phyloP scores from a whole-genome alignment of 2,329 filamentous ascomycete species.

The Xylariales sp. region DNA sequence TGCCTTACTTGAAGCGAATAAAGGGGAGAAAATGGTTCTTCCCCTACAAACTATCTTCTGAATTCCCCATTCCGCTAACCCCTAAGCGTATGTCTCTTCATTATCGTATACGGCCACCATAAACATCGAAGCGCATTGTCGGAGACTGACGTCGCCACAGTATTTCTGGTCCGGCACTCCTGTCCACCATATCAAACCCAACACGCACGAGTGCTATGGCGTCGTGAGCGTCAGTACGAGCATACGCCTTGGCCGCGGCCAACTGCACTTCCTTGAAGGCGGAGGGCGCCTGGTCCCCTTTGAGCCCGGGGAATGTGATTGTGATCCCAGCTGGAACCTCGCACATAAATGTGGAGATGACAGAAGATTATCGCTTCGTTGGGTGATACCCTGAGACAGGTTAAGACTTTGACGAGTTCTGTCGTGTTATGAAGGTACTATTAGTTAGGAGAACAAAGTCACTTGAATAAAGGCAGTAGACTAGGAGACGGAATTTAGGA shows the following conservation, averaged over 20 bases:
- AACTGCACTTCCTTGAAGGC: background rate
- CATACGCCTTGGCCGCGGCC: background rate
- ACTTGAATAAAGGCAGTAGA: too few relatives aligned
- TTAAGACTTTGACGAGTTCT: too few relatives aligned
- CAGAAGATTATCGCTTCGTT: background rate
- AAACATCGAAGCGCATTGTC: too few relatives aligned
- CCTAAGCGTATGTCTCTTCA: too few relatives aligned
- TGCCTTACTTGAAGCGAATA: background rate
- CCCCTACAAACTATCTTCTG: background rate
- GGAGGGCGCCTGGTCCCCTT: background rate
- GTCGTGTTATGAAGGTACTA: too few relatives aligned
- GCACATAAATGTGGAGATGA: background rate
- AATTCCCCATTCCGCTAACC: background rate
- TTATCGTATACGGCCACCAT: too few relatives aligned
- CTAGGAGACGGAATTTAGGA: background rate
- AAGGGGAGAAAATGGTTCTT: background rate
- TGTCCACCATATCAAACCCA: background rate
- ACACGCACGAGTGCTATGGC: background rate
- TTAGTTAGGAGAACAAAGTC: too few relatives aligned
- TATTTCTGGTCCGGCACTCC: background rate
- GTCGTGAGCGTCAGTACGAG: background rate
- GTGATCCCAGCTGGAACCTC: background rate
- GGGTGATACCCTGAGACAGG: background rate
- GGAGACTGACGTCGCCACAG: too few relatives aligned
- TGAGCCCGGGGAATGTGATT: background rate